Evolutionary conservation across 2,329 filamentous ascomycete species (phyloP), one percentile per base, ranked within the genome.

Genomic region (Aureobasidium pullulans): DNA sequence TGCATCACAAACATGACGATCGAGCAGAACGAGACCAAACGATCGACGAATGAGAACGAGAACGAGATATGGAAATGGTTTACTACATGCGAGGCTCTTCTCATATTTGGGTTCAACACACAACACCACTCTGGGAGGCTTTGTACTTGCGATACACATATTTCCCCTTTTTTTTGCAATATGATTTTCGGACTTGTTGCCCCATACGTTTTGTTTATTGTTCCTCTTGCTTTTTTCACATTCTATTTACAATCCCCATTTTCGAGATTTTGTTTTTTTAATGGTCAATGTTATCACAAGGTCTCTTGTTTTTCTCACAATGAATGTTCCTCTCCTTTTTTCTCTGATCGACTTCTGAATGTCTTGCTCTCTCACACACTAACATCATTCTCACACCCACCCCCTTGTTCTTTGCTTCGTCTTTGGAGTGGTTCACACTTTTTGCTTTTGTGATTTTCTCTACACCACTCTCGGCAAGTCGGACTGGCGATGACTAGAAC

Each of bases 141-240:
- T 23, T 56, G 40, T 56, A 56, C 40, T 46, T 56, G 52, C 52
- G 40, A 44, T 46, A 56, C 40, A 56, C 37, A 46, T 56, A 42
- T 54, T 54, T 56, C 31, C 52, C 3, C 28, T 44, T 23, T 40
- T 40, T 42, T 31, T 43, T 56, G 48, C 48, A 11, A 31, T 40
- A 16, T 40, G 5, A 28, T 56, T 46, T 16, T 46, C 31, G 36
- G 29, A 43, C 31, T 28, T 56, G 34, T n/a, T 29, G 9, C 44
- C 15, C 39, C 15, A 19, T 40, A 32, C 23, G n/a, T 54, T 23
- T 44, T 43, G 29, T 43, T 43, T 16, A 16, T 46, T 29, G 23
- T 16, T 37, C 31, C 9, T 29, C 13, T 42, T 23, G 23, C 23
- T 23, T 23, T 23, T 23, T 23, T 23, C 23, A 23, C 23, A 23